Conservation (phyloP, 2,329 filamentous ascomycete genomes). For the Ceratocystis ficicola region DNA sequence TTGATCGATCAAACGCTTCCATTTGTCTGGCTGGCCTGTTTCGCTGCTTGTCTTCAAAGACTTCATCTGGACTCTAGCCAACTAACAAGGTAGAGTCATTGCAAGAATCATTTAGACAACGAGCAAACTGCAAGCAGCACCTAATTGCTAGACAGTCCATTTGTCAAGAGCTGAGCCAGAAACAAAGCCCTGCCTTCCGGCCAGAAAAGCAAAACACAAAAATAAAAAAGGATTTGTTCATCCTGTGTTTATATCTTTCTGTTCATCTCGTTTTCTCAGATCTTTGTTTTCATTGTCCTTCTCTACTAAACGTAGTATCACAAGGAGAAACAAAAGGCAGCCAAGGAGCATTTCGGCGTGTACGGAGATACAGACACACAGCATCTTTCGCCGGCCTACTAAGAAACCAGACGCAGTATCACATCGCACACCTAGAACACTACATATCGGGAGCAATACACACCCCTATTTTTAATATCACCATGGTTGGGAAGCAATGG, state of each 20-base stretch:
- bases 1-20: not conserved
- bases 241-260: not conserved
- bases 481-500: conserved; percentile 43
- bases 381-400: too few species aligned
- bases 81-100: not conserved
- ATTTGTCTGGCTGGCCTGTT: not conserved
- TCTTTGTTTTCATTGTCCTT: not conserved
- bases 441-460: not conserved
- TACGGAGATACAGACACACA: too few species aligned
- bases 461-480: not conserved
- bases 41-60: not conserved
- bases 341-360: too few species aligned
- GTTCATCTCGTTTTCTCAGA: not conserved
- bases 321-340: not conserved
- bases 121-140: not conserved
- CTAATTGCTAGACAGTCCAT: not conserved
- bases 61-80: not conserved
- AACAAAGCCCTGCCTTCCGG: not conserved
- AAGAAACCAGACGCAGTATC: not conserved
- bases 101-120: not conserved
- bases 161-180: not conserved
- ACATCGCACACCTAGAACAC: not conserved
- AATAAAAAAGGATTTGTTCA: not conserved
- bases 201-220: not conserved
- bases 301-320: not conserved